A percentile compares a stretch with the other conserved stretches of the same genome.
phyloP scores from a whole-genome alignment of 805 yeast species.

The Zygoascus bituminiphila region DNA sequence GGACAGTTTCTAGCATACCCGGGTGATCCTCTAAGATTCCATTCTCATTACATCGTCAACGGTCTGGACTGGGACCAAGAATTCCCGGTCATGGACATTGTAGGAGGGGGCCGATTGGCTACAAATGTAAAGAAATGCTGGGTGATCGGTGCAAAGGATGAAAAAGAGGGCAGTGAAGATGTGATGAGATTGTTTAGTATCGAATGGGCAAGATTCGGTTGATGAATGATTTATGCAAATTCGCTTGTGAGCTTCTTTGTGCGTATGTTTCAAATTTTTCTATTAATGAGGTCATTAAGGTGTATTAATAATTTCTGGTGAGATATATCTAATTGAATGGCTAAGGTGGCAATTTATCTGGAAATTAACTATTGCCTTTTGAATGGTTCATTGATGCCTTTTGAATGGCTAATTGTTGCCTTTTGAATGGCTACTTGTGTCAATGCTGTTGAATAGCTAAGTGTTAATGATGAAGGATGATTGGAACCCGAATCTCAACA shows the following conservation, averaged over 20 bases:
- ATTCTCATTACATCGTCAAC: conserved; percentile 72
- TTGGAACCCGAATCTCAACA: neutral
- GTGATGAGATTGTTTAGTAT: conserved; percentile 50
- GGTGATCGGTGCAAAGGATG: conserved; percentile 38
- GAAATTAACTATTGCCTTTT: too few relatives aligned
- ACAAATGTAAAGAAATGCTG: conserved; percentile 86
- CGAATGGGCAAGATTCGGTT: conserved; percentile 98
- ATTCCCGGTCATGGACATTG: conserved; percentile 49
- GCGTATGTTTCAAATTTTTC: too few relatives aligned
- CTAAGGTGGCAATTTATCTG: too few relatives aligned
- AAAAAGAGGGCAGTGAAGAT: conserved; percentile 17
- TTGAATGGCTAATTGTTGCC: too few relatives aligned
- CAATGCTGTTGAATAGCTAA: too few relatives aligned
- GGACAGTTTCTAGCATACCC: conserved; percentile 86
- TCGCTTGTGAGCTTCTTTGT: too few relatives aligned
- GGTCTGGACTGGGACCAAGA: conserved; percentile 42
- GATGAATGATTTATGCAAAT: too few relatives aligned
- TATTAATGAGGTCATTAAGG: too few relatives aligned
- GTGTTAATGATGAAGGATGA: neutral
- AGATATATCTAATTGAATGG: too few relatives aligned
- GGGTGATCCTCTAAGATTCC: conserved; percentile 87
- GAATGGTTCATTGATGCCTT: too few relatives aligned
- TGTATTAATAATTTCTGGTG: too few relatives aligned
- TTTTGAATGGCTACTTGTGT: too few relatives aligned
- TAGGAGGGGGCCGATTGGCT: conserved; percentile 85